Conservation (phyloP, 2,329 filamentous ascomycete genomes). For the Aspergillus clavatus region DNA sequence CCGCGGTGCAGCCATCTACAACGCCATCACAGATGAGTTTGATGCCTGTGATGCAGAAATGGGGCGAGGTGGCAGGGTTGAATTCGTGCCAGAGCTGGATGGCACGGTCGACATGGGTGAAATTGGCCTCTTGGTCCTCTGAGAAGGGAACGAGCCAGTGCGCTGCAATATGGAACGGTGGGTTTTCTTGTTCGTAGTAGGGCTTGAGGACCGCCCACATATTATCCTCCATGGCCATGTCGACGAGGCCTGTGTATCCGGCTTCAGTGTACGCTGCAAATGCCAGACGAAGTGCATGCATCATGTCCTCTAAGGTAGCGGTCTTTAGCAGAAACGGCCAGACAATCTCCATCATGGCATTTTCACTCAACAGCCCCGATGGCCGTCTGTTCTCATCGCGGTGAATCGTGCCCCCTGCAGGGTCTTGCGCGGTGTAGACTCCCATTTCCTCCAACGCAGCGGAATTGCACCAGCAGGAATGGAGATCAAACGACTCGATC, state of each 20-base stretch:
- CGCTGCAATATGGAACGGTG: slow-evolving; percentile 44
- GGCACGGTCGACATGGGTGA: slow-evolving; percentile 44
- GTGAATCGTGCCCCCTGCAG: slow-evolving; percentile 45
- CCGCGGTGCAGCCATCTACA: slow-evolving; percentile 49
- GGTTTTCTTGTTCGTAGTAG: slow-evolving; percentile 31
- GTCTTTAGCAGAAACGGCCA: slow-evolving; percentile 46
- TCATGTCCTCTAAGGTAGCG: slow-evolving; percentile 41
- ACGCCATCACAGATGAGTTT: slow-evolving; percentile 50
- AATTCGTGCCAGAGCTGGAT: slow-evolving; percentile 40
- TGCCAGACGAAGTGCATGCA: slow-evolving; percentile 37
- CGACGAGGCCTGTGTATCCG: slow-evolving; percentile 47
- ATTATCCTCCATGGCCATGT: slow-evolving; percentile 51
- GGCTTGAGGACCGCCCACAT: slow-evolving; percentile 44
- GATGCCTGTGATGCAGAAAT: slow-evolving; percentile 45
- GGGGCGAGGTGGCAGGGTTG: slow-evolving; percentile 36
- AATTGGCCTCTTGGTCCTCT: slow-evolving; percentile 34
- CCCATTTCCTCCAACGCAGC: slow-evolving; percentile 45
- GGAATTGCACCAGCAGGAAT: slow-evolving; percentile 49
- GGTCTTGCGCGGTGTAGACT: slow-evolving; percentile 37
- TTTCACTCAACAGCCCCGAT: slow-evolving; percentile 45
- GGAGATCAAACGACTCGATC: slow-evolving; percentile 48
- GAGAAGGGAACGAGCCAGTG: slow-evolving; percentile 48
- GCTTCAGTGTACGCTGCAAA: slow-evolving; percentile 41
- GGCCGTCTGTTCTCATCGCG: slow-evolving; percentile 42
- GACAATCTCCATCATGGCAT: slow-evolving; percentile 42